phyloP scores from a whole-genome alignment of 2,329 filamentous ascomycete genomes.

The Chaetomium olivaceum region DNA sequence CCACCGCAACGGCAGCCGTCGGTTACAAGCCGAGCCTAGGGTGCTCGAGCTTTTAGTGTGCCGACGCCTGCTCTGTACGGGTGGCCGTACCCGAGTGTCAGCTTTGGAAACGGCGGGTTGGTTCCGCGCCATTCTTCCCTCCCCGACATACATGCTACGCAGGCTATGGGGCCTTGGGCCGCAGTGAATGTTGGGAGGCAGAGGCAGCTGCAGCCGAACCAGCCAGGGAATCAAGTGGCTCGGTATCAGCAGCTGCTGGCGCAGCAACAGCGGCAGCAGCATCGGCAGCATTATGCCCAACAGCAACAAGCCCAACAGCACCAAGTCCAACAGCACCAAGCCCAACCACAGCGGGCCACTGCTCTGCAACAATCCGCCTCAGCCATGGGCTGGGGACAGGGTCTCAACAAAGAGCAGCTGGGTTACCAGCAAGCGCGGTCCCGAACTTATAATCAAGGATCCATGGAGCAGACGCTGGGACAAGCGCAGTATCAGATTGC shows the following conservation, averaged over 20 bases:
- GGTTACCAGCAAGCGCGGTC: conserved; percentile 1
- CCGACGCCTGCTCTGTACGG: conserved; percentile 11
- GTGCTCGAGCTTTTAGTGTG: conserved; percentile 21
- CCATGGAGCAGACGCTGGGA: neutral
- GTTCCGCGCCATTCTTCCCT: neutral
- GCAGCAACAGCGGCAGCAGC: neutral
- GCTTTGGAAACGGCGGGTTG: neutral
- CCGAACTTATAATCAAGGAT: neutral
- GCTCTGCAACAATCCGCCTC: neutral
- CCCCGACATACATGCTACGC: neutral
- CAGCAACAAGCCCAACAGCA: too few species aligned
- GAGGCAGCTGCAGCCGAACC: neutral
- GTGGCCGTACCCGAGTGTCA: neutral
- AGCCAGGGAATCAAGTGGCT: neutral
- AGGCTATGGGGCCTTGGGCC: neutral
- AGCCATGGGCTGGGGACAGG: neutral
- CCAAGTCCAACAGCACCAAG: too few species aligned
- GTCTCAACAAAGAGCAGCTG: neutral
- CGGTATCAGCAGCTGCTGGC: neutral
- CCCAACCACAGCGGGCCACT: neutral
- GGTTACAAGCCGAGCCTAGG: conserved; percentile 50
- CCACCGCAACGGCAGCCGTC: conserved; percentile 48
- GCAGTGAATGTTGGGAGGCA: neutral
- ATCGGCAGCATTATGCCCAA: neutral
- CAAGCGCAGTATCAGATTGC: conserved; percentile 10